Conservation (phyloP, 2,329 filamentous ascomycete species). For the Elsinoe arachidis region DNA sequence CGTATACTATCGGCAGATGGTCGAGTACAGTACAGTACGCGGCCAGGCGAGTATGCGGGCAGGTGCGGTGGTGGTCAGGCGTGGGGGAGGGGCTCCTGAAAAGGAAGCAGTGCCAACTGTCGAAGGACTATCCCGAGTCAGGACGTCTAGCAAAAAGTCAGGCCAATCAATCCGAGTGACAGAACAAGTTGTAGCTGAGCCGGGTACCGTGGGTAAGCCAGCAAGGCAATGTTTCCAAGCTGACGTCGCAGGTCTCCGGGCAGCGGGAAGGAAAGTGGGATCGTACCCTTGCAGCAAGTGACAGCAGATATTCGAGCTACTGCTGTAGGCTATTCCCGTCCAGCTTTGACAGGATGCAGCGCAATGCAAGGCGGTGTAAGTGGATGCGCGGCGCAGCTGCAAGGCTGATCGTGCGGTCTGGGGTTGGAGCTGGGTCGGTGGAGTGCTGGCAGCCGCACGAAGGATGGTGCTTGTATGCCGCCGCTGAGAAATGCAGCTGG, state of each 20-base stretch:
- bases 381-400: constrained; percentile 9
- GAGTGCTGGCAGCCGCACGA: constrained; percentile 4
- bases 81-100: constrained; percentile 12
- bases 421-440: background rate
- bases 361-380: constrained; percentile 10
- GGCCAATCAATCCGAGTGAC: constrained; percentile 4
- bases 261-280: background rate
- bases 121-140: constrained; percentile 7
- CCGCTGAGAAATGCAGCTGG: background rate
- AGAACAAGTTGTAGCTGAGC: background rate
- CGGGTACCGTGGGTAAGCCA: constrained; percentile 5
- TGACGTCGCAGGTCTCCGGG: constrained; percentile 4
- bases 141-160: background rate
- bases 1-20: background rate
- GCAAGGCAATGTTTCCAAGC: constrained; percentile 9
- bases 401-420: constrained; percentile 11
- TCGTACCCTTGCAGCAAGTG: background rate
- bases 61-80: background rate
- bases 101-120: constrained; percentile 7
- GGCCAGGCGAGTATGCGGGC: background rate
- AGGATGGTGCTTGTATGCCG: background rate
- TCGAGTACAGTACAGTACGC: background rate
- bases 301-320: background rate
- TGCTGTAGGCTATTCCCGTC: background rate
- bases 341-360: constrained; percentile 4